These are phyloP conservation scores for Neoboletus brunneissimus DNA, from an alignment of 768 basidiomycete species.

Conservation along the genomic window DNA sequence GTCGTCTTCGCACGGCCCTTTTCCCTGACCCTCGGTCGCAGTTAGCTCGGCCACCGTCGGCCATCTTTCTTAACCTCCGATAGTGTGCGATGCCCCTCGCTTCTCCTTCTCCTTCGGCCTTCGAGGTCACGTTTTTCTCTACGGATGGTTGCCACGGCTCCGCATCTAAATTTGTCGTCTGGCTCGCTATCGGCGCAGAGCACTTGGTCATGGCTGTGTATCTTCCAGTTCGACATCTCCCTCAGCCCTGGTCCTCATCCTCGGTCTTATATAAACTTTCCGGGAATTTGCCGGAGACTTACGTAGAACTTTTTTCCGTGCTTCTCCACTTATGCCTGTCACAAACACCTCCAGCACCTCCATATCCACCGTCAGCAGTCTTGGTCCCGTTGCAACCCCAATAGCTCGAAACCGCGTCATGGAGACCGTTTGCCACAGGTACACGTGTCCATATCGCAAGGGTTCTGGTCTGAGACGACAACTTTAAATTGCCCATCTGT, in stretches of 20 bases:
- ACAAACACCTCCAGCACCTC: background rate
- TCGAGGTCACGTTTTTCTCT: background rate
- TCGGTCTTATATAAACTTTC: background rate
- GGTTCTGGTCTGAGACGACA: background rate
- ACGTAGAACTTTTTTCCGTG: slow-evolving; percentile 11
- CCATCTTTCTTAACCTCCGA: slow-evolving; percentile 7
- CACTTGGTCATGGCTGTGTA: background rate
- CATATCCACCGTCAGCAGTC: too few relatives aligned
- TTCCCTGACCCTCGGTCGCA: slow-evolving; percentile 1
- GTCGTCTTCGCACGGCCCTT: background rate
- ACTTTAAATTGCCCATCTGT: slow-evolving; percentile 4
- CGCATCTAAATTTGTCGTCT: background rate
- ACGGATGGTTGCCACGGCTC: background rate
- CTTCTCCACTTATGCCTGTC: background rate
- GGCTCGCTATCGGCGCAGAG: too few relatives aligned
- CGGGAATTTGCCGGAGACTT: slow-evolving; percentile 6
- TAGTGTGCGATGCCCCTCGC: background rate
- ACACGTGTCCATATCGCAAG: background rate
- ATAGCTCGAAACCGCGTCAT: background rate
- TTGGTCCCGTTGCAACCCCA: background rate
- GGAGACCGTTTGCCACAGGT: background rate
- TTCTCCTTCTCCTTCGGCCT: background rate
- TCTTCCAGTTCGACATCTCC: background rate
- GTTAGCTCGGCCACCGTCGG: slow-evolving; percentile 4
- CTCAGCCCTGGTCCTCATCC: background rate